Base-by-base conservation (phyloP, 495 filamentous ascomycete species). In the Hyaloscypha finlandica region DNA sequence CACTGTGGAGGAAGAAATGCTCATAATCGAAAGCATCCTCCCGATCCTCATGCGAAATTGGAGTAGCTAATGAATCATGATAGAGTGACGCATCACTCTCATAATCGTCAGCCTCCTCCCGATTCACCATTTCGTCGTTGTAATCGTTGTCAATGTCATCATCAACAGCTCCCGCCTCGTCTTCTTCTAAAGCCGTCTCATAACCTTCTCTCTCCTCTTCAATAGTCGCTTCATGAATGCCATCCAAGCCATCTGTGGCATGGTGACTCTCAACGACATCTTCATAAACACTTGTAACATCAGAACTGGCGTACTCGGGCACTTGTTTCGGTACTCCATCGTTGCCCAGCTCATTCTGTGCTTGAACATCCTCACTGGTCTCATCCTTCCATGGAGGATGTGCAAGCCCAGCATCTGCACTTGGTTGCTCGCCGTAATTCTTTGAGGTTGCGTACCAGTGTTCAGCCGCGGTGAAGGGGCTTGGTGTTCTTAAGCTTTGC, bases 11-110 rank as follows among this genome's bases (percentile, higher is more conserved):
- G 77, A 97, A 97, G 77, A 97, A 96, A 72, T 96, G 86, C 73
- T 98, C 92, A 69, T 99, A 99, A 74, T 97, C 95, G 75, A 99
- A 99, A 8, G 95, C 95, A 74, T 99, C 95, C 70, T 94, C 90
- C 19, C 95, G 91, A 76, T 98, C 94, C 79, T 99, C 95, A 73
- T 99, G 95, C 5, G 83, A 85, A 14, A 86, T 73, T 37, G 77
- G 79, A 45, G 78, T 77, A 61, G 82, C 78, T 31, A 82, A 68
- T 4, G 83, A 76, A 65, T 90, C 88, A 71, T 87, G 81, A 71
- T 87, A 87, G 12, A 81, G 69, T n/a, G 85, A 83, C 19, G 78
- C 83, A 71, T 71, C 68, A n/a, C 69, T 71, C 31, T 71, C 69
- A 45, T 70, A 70, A 56, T 73, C 73, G 48, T 75, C 70, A 30